Percentiles rank a stretch among this genome's conserved stretches.
Evolutionary conservation across 2,329 filamentous ascomycete genomes (phyloP).

Genomic region (Nemania sp.): DNA sequence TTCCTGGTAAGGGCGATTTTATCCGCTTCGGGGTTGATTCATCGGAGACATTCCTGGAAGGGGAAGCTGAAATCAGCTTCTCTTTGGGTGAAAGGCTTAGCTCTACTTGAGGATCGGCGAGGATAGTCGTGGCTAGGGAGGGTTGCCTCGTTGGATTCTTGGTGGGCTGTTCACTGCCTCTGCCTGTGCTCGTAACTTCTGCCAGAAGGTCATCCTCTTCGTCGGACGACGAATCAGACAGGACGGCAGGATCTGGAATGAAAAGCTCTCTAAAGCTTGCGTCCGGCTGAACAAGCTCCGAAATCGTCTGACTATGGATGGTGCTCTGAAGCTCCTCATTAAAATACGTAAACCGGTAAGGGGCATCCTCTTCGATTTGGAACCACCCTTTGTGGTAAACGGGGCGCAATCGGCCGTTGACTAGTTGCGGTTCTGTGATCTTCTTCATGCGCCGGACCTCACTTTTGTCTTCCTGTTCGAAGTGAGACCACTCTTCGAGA

Average conservation of each 20-base stretch:
- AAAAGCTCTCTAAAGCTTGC: slow-evolving; percentile 89
- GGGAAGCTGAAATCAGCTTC: slow-evolving; percentile 29
- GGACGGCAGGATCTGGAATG: slow-evolving; percentile 82
- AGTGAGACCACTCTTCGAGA: slow-evolving; percentile 88
- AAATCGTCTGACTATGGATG: slow-evolving; percentile 95
- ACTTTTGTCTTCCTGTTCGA: slow-evolving; percentile 89
- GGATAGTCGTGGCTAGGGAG: slow-evolving; percentile 53
- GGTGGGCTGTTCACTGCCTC: slow-evolving; percentile 55
- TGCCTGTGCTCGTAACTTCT: slow-evolving; percentile 46
- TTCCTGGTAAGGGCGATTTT: slow-evolving; percentile 40
- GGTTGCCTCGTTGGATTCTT: slow-evolving; percentile 60
- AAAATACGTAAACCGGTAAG: slow-evolving; percentile 98
- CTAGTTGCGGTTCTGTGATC: slow-evolving; percentile 91
- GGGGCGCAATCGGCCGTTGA: slow-evolving; percentile 88
- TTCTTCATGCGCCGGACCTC: slow-evolving; percentile 88
- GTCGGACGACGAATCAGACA: slow-evolving; percentile 77
- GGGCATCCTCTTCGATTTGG: slow-evolving; percentile 86
- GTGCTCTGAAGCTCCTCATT: slow-evolving; percentile 97
- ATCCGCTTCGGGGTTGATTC: slow-evolving; percentile 42
- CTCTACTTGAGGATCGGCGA: slow-evolving; percentile 36
- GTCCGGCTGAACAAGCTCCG: slow-evolving; percentile 88
- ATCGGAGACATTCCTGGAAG: slow-evolving; percentile 42
- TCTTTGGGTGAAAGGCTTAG: slow-evolving; percentile 36
- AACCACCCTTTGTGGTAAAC: slow-evolving; percentile 85
- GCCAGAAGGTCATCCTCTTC: slow-evolving; percentile 65